A percentile compares a stretch with the other conserved stretches of the same genome.
Evolutionary conservation across 2,329 filamentous ascomycete genomes (phyloP).

Genomic region (Beauveria sp.): DNA sequence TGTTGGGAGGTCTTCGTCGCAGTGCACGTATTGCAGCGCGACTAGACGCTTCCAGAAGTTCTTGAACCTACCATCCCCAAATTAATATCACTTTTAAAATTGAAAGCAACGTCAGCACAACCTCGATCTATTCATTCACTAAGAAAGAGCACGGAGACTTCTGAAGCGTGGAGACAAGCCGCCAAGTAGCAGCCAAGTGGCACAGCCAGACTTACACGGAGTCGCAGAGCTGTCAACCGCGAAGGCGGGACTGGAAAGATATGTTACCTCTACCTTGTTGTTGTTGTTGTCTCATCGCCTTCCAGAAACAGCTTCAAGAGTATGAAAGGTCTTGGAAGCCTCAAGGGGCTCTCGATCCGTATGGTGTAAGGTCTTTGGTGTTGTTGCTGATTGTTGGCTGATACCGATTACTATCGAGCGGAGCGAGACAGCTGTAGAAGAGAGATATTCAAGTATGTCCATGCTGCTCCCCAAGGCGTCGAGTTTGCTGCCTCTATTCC

Average conservation of each 20-base stretch:
- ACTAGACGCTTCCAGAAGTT: background rate
- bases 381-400: no score
- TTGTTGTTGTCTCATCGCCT: no score
- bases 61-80: background rate
- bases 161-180: background rate
- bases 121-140: background rate
- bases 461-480: no score
- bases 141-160: background rate
- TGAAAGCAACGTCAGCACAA: background rate
- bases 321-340: no score
- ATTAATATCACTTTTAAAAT: background rate
- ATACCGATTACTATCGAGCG: no score
- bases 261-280: no score
- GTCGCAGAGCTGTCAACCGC: background rate
- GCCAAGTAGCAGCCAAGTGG: background rate
- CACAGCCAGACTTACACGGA: background rate
- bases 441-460: no score
- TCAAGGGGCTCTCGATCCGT: no score
- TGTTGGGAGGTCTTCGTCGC: background rate
- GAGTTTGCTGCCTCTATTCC: no score
- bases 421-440: no score
- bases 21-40: background rate
- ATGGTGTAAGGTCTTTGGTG: no score
- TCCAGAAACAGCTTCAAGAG: no score
- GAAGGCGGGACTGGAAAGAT: background rate